These are phyloP conservation scores for Boletus coccyginus DNA, from an alignment of 768 basidiomycete genomes.

Conservation along the genomic window DNA sequence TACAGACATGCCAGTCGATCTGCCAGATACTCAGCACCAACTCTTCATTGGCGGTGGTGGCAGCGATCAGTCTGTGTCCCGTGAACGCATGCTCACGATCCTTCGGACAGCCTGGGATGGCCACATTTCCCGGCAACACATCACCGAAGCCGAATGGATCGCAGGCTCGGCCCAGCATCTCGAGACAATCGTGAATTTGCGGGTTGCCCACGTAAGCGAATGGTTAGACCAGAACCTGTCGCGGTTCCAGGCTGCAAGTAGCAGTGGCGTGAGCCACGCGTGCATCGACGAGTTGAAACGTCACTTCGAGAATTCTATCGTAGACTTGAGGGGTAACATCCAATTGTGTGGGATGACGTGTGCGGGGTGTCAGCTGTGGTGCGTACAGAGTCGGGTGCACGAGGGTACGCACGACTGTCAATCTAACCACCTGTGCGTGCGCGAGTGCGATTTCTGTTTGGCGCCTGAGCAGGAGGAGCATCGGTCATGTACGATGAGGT, in stretches of 20 bases:
- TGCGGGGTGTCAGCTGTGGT: conserved; percentile 45
- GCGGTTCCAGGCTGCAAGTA: conserved; percentile 38
- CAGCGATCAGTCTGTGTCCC: conserved; percentile 12
- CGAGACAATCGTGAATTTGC: conserved; percentile 36
- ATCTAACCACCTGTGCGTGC: conserved; percentile 47
- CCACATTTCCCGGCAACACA: conserved; percentile 18
- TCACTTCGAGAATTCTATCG: conserved; percentile 38
- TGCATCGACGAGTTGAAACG: conserved; percentile 45
- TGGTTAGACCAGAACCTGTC: conserved; percentile 52
- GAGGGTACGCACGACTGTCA: conserved; percentile 47
- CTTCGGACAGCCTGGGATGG: conserved; percentile 21
- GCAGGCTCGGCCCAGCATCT: conserved; percentile 38
- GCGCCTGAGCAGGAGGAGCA: conserved; percentile 29
- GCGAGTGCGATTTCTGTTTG: conserved; percentile 40
- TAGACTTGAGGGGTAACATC: conserved; percentile 45
- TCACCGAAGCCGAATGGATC: conserved; percentile 37
- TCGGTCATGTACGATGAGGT: conserved; percentile 47
- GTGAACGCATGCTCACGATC: conserved; percentile 10
- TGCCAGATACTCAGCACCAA: conserved; percentile 34
- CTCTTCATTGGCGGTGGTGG: conserved; percentile 35
- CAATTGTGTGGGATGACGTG: conserved; percentile 53
- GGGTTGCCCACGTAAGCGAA: conserved; percentile 45
- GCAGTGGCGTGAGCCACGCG: conserved; percentile 28
- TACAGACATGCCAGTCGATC: conserved; percentile 40
- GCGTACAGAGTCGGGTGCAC: conserved; percentile 46